Percentiles rank a stretch among this genome's conserved stretches.
Evolutionary conservation across 2,329 filamentous ascomycete species (phyloP).

Genomic region (Botrytis deweyae): DNA sequence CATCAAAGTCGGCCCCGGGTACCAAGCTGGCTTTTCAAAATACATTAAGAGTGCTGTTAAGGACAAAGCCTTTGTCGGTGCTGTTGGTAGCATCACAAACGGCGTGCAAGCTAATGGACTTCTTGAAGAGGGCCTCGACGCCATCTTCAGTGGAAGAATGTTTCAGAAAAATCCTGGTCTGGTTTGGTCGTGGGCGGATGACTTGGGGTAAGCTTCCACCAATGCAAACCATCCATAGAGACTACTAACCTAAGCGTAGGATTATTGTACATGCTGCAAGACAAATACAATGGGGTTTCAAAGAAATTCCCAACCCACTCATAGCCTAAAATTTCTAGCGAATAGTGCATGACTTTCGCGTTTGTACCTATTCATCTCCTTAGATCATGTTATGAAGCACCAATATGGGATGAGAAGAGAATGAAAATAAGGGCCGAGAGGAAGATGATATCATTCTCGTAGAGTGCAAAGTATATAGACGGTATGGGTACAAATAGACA

Average conservation of each 20-base stretch:
- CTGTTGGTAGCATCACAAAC: slow-evolving; percentile 50
- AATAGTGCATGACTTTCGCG: background rate
- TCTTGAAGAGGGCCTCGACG: slow-evolving; percentile 50
- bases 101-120: slow-evolving; percentile 49
- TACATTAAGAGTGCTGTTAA: slow-evolving; percentile 70
- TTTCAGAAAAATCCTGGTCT: slow-evolving; percentile 58
- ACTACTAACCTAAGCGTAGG: background rate
- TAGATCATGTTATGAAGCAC: background rate
- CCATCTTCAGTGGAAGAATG: slow-evolving; percentile 49
- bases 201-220: slow-evolving; percentile 42
- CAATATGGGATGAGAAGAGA: background rate
- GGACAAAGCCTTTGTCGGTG: slow-evolving; percentile 49
- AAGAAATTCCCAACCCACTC: background rate
- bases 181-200: slow-evolving; percentile 56
- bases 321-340: background rate
- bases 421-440: background rate
- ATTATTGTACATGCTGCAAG: background rate
- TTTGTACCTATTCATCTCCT: too few relatives aligned
- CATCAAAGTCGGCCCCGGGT: slow-evolving; percentile 59
- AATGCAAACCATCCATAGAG: background rate
- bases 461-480: background rate
- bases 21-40: slow-evolving; percentile 70
- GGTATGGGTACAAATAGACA: too few relatives aligned
- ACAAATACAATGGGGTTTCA: background rate
- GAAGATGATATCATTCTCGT: background rate